These are phyloP conservation scores for Craspedostauros australis DNA, from an alignment of 108 stramenopile genomes.

Conservation along the genomic window DNA sequence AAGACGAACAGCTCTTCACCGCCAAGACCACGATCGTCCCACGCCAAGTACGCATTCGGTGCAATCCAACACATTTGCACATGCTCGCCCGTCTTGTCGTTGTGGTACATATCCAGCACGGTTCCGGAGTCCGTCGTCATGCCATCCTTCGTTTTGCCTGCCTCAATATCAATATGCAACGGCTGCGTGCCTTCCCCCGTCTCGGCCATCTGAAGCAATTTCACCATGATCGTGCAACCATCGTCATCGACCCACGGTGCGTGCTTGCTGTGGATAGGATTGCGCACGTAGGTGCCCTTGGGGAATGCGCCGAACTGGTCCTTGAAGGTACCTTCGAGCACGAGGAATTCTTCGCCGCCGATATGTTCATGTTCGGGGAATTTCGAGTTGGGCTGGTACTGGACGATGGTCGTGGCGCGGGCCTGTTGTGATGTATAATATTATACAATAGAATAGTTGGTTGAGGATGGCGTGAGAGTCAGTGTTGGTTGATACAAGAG, in stretches of 20 bases:
- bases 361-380: slow-evolving; percentile 38
- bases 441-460: no score
- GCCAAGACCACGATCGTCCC: slow-evolving; percentile 1
- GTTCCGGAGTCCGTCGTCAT: slow-evolving; percentile 11
- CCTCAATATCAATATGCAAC: slow-evolving; percentile 18
- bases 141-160: not conserved
- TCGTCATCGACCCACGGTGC: slow-evolving; percentile 40
- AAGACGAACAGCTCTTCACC: slow-evolving; percentile 34
- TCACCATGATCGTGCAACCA: slow-evolving; percentile 41
- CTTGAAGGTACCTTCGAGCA: slow-evolving; percentile 34
- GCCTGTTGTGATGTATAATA: no score
- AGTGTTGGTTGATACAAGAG: no score
- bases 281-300: slow-evolving; percentile 35
- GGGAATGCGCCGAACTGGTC: slow-evolving; percentile 40
- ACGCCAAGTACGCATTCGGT: slow-evolving; percentile 5
- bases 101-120: slow-evolving; percentile 23
- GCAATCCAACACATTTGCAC: slow-evolving; percentile 24
- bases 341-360: slow-evolving; percentile 47
- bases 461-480: no score
- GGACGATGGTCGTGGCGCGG: slow-evolving; percentile 42
- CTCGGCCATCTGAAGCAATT: slow-evolving; percentile 39
- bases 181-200: slow-evolving; percentile 24
- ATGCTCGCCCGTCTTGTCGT: slow-evolving; percentile 23
- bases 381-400: slow-evolving; percentile 29
- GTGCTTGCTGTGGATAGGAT: slow-evolving; percentile 30